phyloP scores from a whole-genome alignment of 768 basidiomycete species.

The Suillus sp. region DNA sequence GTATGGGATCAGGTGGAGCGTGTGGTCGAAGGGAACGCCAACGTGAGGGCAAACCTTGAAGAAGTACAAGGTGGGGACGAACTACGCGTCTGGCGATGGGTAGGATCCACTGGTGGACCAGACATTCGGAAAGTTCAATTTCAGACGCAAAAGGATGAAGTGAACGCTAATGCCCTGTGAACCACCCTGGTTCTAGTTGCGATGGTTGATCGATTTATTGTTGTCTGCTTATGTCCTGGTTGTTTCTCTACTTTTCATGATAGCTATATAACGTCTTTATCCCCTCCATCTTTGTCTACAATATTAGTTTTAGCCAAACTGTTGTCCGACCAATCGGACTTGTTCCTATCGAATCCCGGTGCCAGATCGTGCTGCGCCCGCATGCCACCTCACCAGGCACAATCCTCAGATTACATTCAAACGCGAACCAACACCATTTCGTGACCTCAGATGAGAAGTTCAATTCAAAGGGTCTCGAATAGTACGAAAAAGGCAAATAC shows the following conservation, averaged over 20 bases:
- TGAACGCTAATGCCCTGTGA: not conserved
- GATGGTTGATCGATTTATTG: conserved; percentile 7
- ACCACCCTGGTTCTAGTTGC: not conserved
- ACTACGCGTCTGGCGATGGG: conserved; percentile 90
- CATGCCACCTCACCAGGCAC: conserved; percentile 4
- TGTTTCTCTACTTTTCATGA: not conserved
- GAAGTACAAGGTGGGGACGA: conserved; percentile 87
- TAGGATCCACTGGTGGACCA: conserved; percentile 52
- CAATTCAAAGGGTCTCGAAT: conserved; percentile 33
- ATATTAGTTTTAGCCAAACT: not conserved
- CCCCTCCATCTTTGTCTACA: not conserved
- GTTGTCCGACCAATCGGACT: conserved; percentile 1
- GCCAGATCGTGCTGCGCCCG: conserved; percentile 4
- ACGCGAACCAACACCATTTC: conserved; percentile 4
- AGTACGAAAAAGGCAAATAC: conserved; percentile 39
- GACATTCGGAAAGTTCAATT: conserved; percentile 35
- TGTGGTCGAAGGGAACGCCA: conserved; percentile 88
- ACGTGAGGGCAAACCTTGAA: conserved; percentile 82
- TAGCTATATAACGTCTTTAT: not conserved
- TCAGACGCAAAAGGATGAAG: conserved; percentile 31
- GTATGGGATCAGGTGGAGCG: conserved; percentile 85
- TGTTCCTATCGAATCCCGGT: not conserved
- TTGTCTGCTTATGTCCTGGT: not conserved
- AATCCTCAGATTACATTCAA: not conserved
- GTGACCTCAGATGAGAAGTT: not conserved